Evolutionary conservation across 148 eudicot species (phyloP).

Genomic region (Rhododendron williamsianum): DNA sequence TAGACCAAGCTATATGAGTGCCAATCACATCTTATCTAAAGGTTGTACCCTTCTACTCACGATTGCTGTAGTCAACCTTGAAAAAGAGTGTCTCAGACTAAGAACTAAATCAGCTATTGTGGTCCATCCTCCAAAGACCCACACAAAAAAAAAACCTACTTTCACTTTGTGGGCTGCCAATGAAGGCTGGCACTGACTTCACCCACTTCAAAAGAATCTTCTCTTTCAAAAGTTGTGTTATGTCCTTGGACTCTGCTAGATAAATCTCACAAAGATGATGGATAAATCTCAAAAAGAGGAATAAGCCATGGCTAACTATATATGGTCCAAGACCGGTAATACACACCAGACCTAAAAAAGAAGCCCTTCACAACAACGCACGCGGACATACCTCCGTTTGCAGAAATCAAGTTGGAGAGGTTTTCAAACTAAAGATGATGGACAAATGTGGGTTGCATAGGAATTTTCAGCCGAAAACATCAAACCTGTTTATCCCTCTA

Average conservation of each 20-base stretch:
- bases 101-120: not conserved
- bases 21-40: not conserved
- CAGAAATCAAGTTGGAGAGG: constrained; percentile 54
- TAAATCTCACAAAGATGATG: not conserved
- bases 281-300: not conserved
- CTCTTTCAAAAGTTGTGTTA: not conserved
- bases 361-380: constrained; percentile 76
- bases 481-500: not conserved
- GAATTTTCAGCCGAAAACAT: not conserved
- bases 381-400: constrained; percentile 60
- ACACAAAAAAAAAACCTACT: not conserved
- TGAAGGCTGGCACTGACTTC: constrained; percentile 32
- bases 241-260: not conserved
- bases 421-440: constrained; percentile 70
- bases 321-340: not conserved
- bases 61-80: not conserved
- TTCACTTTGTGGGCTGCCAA: not conserved
- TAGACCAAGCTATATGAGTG: not conserved
- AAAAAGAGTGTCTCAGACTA: not conserved
- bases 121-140: constrained; percentile 10
- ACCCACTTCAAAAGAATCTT: constrained; percentile 7
- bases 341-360: constrained; percentile 40
- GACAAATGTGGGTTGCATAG: constrained; percentile 21
- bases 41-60: not conserved
- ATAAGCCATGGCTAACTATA: constrained; percentile 16